Percentiles rank a stretch among this genome's conserved stretches.
Evolutionary conservation across 352 stramenopile genomes (phyloP).

Genomic region (Achlya hypogyna): DNA sequence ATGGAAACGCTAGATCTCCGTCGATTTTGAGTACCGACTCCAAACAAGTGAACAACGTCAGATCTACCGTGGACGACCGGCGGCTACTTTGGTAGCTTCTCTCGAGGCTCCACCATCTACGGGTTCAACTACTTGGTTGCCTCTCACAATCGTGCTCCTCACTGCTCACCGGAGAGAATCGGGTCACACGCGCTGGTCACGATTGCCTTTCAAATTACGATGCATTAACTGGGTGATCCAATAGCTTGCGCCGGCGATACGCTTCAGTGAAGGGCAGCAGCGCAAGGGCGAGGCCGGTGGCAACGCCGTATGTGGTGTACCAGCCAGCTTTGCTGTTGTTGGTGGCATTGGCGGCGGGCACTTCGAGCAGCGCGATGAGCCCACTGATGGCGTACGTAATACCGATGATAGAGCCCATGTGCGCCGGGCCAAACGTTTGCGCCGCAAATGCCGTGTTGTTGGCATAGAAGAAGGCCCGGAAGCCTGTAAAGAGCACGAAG

Average conservation of each 20-base stretch:
- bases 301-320: background rate
- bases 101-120: too few species aligned
- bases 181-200: too few species aligned
- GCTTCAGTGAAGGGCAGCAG: background rate
- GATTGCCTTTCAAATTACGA: too few species aligned
- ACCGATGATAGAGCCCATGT: slow-evolving; percentile 15
- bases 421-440: background rate
- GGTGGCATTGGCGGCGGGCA: background rate
- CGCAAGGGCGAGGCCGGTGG: background rate
- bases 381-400: slow-evolving; percentile 3
- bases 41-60: too few species aligned
- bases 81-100: too few species aligned
- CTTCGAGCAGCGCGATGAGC: slow-evolving; percentile 5
- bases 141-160: too few species aligned
- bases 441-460: slow-evolving; percentile 9
- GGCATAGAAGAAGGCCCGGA: slow-evolving; percentile 17
- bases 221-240: too few species aligned
- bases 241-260: background rate
- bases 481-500: slow-evolving; percentile 8
- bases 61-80: too few species aligned
- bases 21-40: too few species aligned
- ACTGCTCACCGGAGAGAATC: too few species aligned
- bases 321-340: background rate
- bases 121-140: too few species aligned
- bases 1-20: too few species aligned